These are phyloP conservation scores for Nicotiana tabacum DNA, from an alignment of 257 asterid genomes.

Conservation along the genomic window DNA sequence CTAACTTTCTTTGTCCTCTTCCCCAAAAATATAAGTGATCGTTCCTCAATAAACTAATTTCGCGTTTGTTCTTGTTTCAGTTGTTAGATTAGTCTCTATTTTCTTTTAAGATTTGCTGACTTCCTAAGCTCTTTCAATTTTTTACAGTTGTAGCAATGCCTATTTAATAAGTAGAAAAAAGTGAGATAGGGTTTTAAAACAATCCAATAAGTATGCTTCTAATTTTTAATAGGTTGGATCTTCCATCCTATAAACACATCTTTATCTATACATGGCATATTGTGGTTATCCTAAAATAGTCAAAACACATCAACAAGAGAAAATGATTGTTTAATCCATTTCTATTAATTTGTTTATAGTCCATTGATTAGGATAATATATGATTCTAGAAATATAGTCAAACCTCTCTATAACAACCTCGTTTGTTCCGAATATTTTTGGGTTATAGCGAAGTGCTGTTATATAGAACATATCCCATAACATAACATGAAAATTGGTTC, in stretches of 20 bases:
- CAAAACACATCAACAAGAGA: not conserved
- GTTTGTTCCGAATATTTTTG: too few species aligned
- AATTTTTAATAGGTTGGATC: not conserved
- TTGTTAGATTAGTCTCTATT: not conserved
- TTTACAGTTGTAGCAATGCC: too few species aligned
- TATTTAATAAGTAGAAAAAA: not conserved
- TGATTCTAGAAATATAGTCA: too few species aligned
- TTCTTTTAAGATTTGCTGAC: not conserved
- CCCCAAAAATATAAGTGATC: not conserved
- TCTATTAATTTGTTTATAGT: too few species aligned
- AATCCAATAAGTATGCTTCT: not conserved
- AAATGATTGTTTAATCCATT: not conserved
- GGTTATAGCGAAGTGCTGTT: too few species aligned
- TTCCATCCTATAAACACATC: not conserved
- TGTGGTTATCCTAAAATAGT: not conserved
- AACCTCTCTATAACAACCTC: too few species aligned
- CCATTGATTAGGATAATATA: too few species aligned
- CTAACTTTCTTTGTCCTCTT: not conserved
- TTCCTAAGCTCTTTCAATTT: not conserved
- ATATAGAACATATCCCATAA: too few species aligned
- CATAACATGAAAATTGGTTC: too few species aligned
- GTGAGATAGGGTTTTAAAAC: not conserved
- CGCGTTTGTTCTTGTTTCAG: not conserved
- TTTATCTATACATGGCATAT: not conserved
- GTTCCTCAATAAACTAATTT: not conserved